A percentile compares a stretch with the other conserved stretches of the same genome.
Conservation (phyloP, 2,329 filamentous ascomycete species). For the Neonectria faginata region DNA sequence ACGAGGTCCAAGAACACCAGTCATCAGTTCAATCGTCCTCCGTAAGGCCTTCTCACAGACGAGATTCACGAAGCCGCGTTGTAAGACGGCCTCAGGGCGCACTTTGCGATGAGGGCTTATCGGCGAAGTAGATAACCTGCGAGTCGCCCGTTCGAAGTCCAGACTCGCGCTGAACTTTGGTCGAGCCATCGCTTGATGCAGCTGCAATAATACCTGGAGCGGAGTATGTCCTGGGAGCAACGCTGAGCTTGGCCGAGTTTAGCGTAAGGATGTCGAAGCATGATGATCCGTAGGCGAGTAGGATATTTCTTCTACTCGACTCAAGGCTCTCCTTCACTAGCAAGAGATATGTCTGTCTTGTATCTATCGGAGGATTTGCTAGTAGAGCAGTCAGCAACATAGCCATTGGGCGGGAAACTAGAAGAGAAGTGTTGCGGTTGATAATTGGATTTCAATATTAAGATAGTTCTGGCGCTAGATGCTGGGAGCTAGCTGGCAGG, state of each 20-base stretch:
- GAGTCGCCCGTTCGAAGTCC: constrained; percentile 15
- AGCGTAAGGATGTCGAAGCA: constrained; percentile 12
- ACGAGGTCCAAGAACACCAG: constrained; percentile 3
- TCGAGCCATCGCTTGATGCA: constrained; percentile 11
- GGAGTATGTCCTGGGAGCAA: not conserved
- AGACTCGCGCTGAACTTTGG: not conserved
- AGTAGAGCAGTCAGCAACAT: too few relatives aligned
- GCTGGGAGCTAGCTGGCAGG: too few relatives aligned
- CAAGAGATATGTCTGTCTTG: not conserved
- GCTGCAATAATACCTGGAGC: constrained; percentile 12
- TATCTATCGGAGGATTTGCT: too few relatives aligned
- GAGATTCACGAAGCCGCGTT: constrained; percentile 11
- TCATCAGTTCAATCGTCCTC: constrained; percentile 3
- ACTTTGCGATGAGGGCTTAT: constrained; percentile 2
- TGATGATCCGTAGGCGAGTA: constrained; percentile 17
- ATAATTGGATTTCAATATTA: too few relatives aligned
- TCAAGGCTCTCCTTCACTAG: not conserved
- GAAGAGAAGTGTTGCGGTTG: too few relatives aligned
- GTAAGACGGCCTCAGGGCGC: constrained; percentile 11
- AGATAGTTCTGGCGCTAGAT: too few relatives aligned
- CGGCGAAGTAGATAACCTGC: constrained; percentile 11
- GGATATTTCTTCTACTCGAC: not conserved
- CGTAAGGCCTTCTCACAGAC: constrained; percentile 14
- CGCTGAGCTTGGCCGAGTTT: constrained; percentile 4
- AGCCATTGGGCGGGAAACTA: too few relatives aligned